Base-by-base conservation (phyloP, 2,329 filamentous ascomycete genomes). In the Gyromitra esculenta region DNA sequence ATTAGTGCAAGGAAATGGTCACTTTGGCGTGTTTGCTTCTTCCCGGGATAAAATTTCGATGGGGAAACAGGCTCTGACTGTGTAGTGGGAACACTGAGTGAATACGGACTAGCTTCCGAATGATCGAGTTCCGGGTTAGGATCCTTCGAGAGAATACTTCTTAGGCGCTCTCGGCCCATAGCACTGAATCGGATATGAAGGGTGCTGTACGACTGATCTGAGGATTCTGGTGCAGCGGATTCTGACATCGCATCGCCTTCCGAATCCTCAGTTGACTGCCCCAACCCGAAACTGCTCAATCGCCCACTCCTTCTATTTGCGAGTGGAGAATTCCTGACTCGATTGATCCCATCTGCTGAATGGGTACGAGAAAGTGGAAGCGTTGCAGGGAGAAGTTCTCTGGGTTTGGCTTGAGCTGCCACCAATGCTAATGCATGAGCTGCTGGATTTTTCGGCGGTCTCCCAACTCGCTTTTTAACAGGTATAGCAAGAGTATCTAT, bases 21-120 rank as follows among this genome's bases (percentile, higher is more conserved):
- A 21, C 65, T 70, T 66, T 75, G 75, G 5, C 71, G 59, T 13
- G 71, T 66, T 31, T 66, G 71, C 5, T 75, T 70, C 35, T 57
- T 64, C 41, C 62, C 75, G 45, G 35, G 70, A 43, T 77, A 77
- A 69, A 77, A 75, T 37, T 68, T 70, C 0, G 63, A 68, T 56
- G 75, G 75, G n/a, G 75, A 77, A 18, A 77, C 75, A 52, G 75
- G 75, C n/a, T 77, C 75, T 7, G 75, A 77, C 62, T 77, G 75
- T 74, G 75, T 77, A 21, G 63, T 31, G 41, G 75, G 64, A 52
- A 71, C 39, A 35, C 4, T 31, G 1, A 70, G 50, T 13, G 18
- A 64, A 65, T 64, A 71, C 13, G 25, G 41, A 5, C 25, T 57
- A 57, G 35, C 31, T 63, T 57, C 41, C 5, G 48, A 64, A 18